Base-by-base conservation (phyloP, 495 filamentous ascomycete species). In the Daldinia grandis region DNA sequence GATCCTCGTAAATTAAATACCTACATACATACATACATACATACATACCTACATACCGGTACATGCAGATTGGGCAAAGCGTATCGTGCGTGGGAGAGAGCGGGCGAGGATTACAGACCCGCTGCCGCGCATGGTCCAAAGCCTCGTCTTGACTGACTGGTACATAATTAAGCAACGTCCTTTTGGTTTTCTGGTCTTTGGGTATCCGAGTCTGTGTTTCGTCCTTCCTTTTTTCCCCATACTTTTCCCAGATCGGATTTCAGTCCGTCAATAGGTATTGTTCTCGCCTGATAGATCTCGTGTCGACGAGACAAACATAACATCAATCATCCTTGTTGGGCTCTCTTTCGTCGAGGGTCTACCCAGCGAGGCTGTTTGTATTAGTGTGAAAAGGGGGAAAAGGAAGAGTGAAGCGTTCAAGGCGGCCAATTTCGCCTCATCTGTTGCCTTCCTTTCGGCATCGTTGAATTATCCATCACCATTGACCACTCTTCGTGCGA, bases 141-240 rank as follows among this genome's bases (percentile, higher is more conserved):
- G 75, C 75, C 75, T 77, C 75, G 72, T 70, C 68, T 63, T 67
- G 68, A 74, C 75, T 74, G 71, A 74, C 73, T 77, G 73, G 73
- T 77, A 71, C 70, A 76, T 73, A 71, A 75, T 76, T 72, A 73
- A 72, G 68, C 72, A 70, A 64, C 44, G 66, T 72, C 75, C 57
- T 68, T 68, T 63, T 24, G 42, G 66, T 59, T 69, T 66, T 71
- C 62, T 33, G 50, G 58, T 58, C 65, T 68, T 64, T 51, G 56
- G 64, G 44, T 69, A 68, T 68, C 64, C 56, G 67, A 62, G 63
- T 63, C 63, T 62, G 50, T 63, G 61, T 74, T 75, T 69, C 68
- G 57, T 66, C 71, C 68, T 66, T 71, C 40, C 44, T 31, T 60
- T 66, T 24, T 71, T 71, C 67, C 67, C 66, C 71, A 70, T 70